Evolutionary conservation across 805 yeast genomes (phyloP).

Genomic region (Yarrowia yakushimensis): DNA sequence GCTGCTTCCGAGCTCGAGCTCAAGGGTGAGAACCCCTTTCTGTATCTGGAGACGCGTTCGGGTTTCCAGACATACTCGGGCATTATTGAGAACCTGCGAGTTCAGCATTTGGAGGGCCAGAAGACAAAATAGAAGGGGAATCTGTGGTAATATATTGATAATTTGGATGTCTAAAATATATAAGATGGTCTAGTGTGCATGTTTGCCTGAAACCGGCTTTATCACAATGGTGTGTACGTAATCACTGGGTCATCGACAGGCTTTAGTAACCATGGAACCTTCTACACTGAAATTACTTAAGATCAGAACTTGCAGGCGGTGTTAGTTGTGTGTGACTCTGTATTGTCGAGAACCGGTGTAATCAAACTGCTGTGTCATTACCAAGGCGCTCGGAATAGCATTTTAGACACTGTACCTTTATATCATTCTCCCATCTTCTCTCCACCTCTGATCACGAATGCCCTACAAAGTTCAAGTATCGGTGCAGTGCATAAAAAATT

Average conservation of each 20-base stretch:
- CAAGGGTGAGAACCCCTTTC: constrained; percentile 41
- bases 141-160: neutral
- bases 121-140: constrained; percentile 4
- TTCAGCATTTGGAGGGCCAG: constrained; percentile 5
- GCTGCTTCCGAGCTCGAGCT: constrained; percentile 49
- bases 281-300: neutral
- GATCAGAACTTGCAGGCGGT: neutral
- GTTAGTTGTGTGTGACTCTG: too few species aligned
- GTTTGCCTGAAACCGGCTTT: neutral
- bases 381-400: too few species aligned
- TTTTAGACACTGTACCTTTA: neutral
- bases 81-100: constrained; percentile 9
- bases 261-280: neutral
- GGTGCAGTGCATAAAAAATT: constrained; percentile 24
- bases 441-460: neutral
- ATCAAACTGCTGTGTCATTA: too few species aligned
- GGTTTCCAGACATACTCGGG: constrained; percentile 16
- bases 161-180: neutral
- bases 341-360: too few species aligned
- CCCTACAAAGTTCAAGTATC: constrained; percentile 5
- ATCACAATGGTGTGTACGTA: neutral
- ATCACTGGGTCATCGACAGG: neutral
- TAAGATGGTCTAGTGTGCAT: neutral
- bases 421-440: neutral
- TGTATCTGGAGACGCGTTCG: neutral